Percentiles rank a stretch among this genome's conserved stretches.
Evolutionary conservation across 345 rosid species (phyloP).

Genomic region (Corchorus capsularis): DNA sequence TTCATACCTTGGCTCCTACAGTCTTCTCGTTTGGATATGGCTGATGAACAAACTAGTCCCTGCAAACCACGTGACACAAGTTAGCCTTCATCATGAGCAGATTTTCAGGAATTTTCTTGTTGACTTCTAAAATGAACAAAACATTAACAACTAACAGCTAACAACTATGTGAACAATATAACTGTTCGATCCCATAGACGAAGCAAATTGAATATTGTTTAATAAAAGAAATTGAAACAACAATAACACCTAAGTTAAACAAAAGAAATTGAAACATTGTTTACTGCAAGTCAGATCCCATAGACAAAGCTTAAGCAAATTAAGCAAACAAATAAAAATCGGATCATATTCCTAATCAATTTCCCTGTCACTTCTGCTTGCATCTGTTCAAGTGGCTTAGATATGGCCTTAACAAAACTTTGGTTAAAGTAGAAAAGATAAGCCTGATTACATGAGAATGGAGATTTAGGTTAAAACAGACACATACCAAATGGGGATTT

Average conservation of each 20-base stretch:
- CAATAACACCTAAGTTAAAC: neutral
- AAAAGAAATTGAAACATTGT: neutral
- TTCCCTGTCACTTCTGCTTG: neutral
- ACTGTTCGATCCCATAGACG: too few species aligned
- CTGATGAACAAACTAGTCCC: neutral
- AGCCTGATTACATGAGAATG: neutral
- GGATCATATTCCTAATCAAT: neutral
- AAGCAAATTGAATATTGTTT: too few species aligned
- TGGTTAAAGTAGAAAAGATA: neutral
- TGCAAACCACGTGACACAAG: neutral
- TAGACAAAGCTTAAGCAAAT: neutral
- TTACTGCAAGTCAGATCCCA: neutral
- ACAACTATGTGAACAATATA: neutral
- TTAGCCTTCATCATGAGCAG: neutral
- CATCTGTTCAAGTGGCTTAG: neutral
- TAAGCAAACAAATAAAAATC: neutral
- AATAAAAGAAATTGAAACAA: too few species aligned
- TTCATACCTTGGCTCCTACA: neutral
- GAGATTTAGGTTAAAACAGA: too few species aligned
- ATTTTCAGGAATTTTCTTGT: neutral
- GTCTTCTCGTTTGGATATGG: neutral
- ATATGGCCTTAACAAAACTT: neutral
- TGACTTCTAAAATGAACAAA: slow-evolving; percentile 1
- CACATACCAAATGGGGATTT: neutral
- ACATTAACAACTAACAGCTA: neutral